These are phyloP conservation scores for Helianthus tuberosus DNA, from an alignment of 129 eudicot genomes.

Conservation along the genomic window DNA sequence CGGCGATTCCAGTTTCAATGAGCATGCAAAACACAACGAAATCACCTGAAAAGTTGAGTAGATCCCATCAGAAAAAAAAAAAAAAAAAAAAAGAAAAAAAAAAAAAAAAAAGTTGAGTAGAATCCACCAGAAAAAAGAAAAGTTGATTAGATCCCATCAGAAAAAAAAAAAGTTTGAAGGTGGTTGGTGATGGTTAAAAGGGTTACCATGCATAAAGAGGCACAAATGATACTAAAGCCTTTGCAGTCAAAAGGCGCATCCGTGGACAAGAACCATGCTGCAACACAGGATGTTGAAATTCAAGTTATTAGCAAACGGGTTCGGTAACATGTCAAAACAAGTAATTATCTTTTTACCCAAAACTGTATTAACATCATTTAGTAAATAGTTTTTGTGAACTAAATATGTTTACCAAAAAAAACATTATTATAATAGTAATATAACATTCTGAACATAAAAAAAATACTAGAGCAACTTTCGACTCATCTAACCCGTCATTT, in stretches of 20 bases:
- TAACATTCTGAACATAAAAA: not conserved
- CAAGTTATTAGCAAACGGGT: not conserved
- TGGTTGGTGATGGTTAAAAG: constrained; percentile 10
- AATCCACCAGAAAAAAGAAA: constrained; percentile 15
- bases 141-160: not conserved
- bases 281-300: constrained; percentile 24
- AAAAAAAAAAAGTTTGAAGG: not conserved
- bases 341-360: not conserved
- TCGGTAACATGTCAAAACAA: not conserved
- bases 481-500: no score
- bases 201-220: constrained; percentile 79
- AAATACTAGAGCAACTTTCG: no score
- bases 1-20: constrained; percentile 51
- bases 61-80: constrained; percentile 1
- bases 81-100: not conserved
- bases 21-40: constrained; percentile 62
- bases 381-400: not conserved
- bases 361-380: not conserved
- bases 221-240: constrained; percentile 83
- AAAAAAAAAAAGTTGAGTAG: not conserved
- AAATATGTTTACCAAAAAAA: constrained; percentile 1
- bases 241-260: constrained; percentile 91
- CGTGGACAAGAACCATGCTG: constrained; percentile 89
- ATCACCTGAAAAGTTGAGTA: constrained; percentile 47
- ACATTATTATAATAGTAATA: not conserved